Evolutionary conservation across 805 yeast species (phyloP).

Genomic region (Hanseniaspora guilliermondii): DNA sequence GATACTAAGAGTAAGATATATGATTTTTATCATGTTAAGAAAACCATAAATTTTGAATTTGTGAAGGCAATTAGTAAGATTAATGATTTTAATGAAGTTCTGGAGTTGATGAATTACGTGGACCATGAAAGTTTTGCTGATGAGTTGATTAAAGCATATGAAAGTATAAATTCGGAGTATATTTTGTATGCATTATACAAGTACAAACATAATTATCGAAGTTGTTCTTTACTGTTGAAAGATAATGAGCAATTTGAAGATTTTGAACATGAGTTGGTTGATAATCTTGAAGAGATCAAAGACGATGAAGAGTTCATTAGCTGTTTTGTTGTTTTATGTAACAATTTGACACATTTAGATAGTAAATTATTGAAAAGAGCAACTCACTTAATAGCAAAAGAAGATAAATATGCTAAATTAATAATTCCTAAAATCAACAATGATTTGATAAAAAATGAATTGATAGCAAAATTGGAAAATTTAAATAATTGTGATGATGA

Average conservation of each 20-base stretch:
- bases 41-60: slow-evolving; percentile 21
- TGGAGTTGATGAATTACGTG: background rate
- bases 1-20: background rate
- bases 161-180: background rate
- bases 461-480: background rate
- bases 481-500: background rate
- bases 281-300: background rate
- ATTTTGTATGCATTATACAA: background rate
- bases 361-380: background rate
- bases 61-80: slow-evolving; percentile 14
- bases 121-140: slow-evolving; percentile 5
- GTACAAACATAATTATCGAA: background rate
- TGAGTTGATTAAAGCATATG: background rate
- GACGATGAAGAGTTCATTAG: background rate
- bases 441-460: background rate
- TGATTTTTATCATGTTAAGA: slow-evolving; percentile 19
- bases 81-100: background rate
- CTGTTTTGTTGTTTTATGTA: background rate
- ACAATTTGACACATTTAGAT: background rate
- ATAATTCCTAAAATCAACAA: background rate
- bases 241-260: background rate
- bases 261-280: background rate
- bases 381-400: background rate
- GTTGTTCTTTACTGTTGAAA: background rate
- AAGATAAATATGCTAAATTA: background rate